Evolutionary conservation across 768 basidiomycete species (phyloP).

Genomic region (Lepiota venenata): DNA sequence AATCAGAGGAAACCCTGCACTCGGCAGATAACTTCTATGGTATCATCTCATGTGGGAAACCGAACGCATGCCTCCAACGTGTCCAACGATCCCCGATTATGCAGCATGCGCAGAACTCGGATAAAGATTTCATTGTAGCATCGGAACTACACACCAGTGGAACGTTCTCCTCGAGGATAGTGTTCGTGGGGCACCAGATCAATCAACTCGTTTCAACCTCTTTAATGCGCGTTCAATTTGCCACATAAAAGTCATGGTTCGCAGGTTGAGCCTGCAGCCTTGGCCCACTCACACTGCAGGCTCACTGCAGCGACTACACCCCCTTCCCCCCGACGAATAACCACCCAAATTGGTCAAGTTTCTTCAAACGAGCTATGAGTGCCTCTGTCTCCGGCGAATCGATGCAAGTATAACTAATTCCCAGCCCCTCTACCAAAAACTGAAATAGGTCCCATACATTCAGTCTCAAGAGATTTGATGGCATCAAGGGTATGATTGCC

Average conservation of each 20-base stretch:
- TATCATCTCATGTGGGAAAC: neutral
- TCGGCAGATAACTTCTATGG: neutral
- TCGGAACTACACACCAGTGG: neutral
- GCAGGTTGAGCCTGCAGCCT: no score
- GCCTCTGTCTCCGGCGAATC: neutral
- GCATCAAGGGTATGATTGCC: constrained; percentile 3
- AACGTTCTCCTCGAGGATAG: neutral
- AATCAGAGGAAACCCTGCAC: no score
- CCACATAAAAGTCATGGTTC: neutral
- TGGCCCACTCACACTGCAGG: no score
- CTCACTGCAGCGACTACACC: no score
- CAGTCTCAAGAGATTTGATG: constrained; percentile 6
- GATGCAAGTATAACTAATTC: neutral
- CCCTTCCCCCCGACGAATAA: neutral
- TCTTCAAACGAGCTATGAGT: neutral
- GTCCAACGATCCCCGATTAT: neutral
- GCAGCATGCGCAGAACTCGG: neutral
- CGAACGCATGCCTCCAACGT: constrained; percentile 3
- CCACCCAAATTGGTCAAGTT: neutral
- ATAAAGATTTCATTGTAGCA: neutral
- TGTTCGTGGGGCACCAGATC: neutral
- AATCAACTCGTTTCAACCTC: neutral
- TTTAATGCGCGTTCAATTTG: neutral
- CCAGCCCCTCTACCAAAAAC: neutral
- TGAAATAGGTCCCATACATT: neutral